These are phyloP conservation scores for Beauveria medogensis DNA, from an alignment of 2,329 filamentous ascomycete species.

Conservation along the genomic window DNA sequence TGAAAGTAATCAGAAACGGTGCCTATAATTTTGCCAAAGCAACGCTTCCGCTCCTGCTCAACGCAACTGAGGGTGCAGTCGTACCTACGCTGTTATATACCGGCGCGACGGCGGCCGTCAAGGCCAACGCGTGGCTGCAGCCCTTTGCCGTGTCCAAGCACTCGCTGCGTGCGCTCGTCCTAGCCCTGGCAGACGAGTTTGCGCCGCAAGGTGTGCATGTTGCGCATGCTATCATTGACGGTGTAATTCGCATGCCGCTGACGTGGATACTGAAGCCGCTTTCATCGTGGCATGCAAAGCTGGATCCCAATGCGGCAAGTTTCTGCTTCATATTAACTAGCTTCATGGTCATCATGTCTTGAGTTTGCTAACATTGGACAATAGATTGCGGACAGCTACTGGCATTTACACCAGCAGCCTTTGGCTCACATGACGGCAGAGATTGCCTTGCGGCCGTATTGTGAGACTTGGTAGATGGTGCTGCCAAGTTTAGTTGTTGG, in stretches of 20 bases:
- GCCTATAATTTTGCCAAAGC: conserved; percentile 7
- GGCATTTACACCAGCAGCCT: conserved; percentile 9
- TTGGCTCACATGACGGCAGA: not conserved
- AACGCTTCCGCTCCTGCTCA: conserved; percentile 5
- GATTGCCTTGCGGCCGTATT: conserved; percentile 5
- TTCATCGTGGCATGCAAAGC: conserved; percentile 10
- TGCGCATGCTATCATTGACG: conserved; percentile 11
- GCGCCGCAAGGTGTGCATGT: conserved; percentile 10
- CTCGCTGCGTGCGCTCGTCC: not conserved
- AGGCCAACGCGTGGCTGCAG: conserved; percentile 12
- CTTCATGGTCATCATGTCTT: not conserved
- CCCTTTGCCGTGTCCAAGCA: conserved; percentile 9
- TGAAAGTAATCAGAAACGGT: not conserved
- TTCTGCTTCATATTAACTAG: too few relatives aligned
- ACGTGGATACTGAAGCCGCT: conserved; percentile 11
- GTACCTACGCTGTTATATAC: conserved; percentile 9
- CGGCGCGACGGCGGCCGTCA: conserved; percentile 9
- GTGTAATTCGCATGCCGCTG: conserved; percentile 11
- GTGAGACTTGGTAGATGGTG: not conserved
- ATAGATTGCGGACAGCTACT: conserved; percentile 11
- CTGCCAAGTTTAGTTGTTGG: too few relatives aligned
- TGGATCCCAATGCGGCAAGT: conserved; percentile 9
- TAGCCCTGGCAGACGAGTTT: conserved; percentile 4
- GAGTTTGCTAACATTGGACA: not conserved
- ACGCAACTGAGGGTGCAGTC: not conserved